Evolutionary conservation across 2,329 filamentous ascomycete species (phyloP), one percentile per base, ranked within the genome.

Genomic region (Cytospora mali): DNA sequence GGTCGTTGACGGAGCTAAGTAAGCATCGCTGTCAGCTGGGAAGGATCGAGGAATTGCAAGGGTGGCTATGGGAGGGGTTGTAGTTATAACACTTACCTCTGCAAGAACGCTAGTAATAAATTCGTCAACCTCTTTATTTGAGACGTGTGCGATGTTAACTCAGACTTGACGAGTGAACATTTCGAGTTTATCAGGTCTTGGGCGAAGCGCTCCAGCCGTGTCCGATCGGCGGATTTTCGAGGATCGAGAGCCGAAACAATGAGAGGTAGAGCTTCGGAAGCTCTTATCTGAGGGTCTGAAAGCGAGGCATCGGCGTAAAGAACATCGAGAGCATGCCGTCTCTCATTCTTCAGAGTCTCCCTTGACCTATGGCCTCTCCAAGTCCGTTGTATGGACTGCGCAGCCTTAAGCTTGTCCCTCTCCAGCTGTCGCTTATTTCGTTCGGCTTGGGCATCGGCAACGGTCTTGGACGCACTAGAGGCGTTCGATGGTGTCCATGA

Each of bases 361-460:
- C 93, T 85, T 63, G 79, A 81, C 62, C 75, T 81, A 74, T 96
- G 84, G 16, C 93, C 93, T 74, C 94, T 85, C 93, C 93, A 98
- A 75, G 84, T 80, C 68, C 86, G 84, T 74, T 98, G 95, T 67
- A 98, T 86, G 55, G 79, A 83, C 68, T 84, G 88, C 16, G 87
- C 86, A 5, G 93, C 92, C 71, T 88, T 89, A 55, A 93, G 76
- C 64, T 88, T 87, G 55, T 92, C 88, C 69, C 93, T 84, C 71
- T 98, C 93, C 56, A 87, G 86, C 70, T 97, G 92, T 68, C 95
- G 85, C 69, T 88, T 84, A 67, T 88, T 81, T 31, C 95, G 88
- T 69, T 97, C 93, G 69, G 93, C 91, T 72, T 97, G 92, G 29
- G 94, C 94, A 69, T 92, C 88, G 51, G 89, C 90, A 29, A 98